A percentile compares a stretch with the other conserved stretches of the same genome.
These are phyloP conservation scores for Tanacetum coccineum DNA, from an alignment of 129 eudicot species.

Conservation along the genomic window DNA sequence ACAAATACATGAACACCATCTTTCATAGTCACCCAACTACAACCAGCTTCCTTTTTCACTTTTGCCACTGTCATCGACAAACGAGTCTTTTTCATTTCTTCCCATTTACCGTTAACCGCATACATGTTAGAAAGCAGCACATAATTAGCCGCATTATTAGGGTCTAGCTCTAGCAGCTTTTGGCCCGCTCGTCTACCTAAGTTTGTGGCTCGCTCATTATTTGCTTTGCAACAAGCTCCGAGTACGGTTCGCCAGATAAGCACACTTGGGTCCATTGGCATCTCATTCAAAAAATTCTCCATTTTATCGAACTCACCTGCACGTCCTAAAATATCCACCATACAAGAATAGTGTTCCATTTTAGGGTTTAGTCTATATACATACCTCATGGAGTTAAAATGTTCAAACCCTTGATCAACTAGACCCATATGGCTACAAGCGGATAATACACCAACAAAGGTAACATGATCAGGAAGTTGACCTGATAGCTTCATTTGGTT, in stretches of 20 bases:
- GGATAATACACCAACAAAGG: conserved; percentile 77
- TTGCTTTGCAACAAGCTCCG: conserved; percentile 70
- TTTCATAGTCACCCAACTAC: conserved; percentile 95
- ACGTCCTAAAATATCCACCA: conserved; percentile 89
- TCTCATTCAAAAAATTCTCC: conserved; percentile 60
- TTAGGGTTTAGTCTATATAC: conserved; percentile 53
- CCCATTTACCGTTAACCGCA: conserved; percentile 83
- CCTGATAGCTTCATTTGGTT: conserved; percentile 52
- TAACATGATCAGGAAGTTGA: conserved; percentile 78
- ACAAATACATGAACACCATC: conserved; percentile 91
- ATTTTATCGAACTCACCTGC: conserved; percentile 76
- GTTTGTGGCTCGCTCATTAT: conserved; percentile 31
- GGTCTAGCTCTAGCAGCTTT: conserved; percentile 69
- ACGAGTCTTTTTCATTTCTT: conserved; percentile 62
- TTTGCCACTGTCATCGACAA: conserved; percentile 52
- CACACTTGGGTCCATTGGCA: conserved; percentile 74
- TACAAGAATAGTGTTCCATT: conserved; percentile 90
- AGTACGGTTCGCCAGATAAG: conserved; percentile 88
- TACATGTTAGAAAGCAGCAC: conserved; percentile 93
- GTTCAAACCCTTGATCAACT: conserved; percentile 56
- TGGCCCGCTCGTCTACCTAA: conserved; percentile 71
- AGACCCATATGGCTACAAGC: conserved; percentile 96
- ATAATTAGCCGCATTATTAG: conserved; percentile 69
- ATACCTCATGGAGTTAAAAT: conserved; percentile 74
- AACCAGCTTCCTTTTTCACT: conserved; percentile 74